Evolutionary conservation across 1,284 basidiomycete genomes (phyloP), one percentile per base, ranked within the genome.

Genomic region (Trichosporon coremiiforme): DNA sequence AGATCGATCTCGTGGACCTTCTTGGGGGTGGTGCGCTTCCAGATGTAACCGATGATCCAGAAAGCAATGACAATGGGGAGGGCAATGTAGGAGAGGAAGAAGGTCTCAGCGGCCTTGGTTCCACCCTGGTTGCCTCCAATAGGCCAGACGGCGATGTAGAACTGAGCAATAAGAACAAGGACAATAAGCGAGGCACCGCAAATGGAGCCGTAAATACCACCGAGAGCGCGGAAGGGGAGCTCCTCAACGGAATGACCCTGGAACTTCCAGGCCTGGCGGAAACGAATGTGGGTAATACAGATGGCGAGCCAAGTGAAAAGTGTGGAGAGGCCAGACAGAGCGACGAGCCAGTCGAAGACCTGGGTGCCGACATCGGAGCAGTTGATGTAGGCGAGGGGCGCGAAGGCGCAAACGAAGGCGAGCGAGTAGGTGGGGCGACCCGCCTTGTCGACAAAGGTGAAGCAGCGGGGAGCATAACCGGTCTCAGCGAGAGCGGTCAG

Each of bases 391-490:
- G 83, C 82, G 64, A 85, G 79, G 10, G 84, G 82, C 17, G 74
- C 79, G 64, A 81, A 84, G 66, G 75, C 70, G 22, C 84, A 68
- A 77, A 84, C 74, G 76, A 77, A 71, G 66, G 83, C 29, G n/a
- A 85, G 78, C 20, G 86, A 85, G 60, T 71, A 83, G 13, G 85
- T 76, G 1, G 86, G 86, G 33, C 86, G 84, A 47, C 86, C 86
- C 20, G 84, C 76, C 74, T 86, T 85, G 83, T 87, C 86, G 63
- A 87, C 81, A 75, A 85, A 84, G 68, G 79, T 77, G 77, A 85
- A 85, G 73, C 79, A 20, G 67, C 76, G 79, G 70, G 86, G 86
- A 1, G 85, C 85, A 73, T 84, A 84, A n/a, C 85, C 84, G 50
- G 80, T 81, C 73, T 83, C 80, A 65, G 80, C 78, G 22, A 80